Conservation (phyloP, 2,329 filamentous ascomycete genomes). For the Ilyonectria mors-panacis region DNA sequence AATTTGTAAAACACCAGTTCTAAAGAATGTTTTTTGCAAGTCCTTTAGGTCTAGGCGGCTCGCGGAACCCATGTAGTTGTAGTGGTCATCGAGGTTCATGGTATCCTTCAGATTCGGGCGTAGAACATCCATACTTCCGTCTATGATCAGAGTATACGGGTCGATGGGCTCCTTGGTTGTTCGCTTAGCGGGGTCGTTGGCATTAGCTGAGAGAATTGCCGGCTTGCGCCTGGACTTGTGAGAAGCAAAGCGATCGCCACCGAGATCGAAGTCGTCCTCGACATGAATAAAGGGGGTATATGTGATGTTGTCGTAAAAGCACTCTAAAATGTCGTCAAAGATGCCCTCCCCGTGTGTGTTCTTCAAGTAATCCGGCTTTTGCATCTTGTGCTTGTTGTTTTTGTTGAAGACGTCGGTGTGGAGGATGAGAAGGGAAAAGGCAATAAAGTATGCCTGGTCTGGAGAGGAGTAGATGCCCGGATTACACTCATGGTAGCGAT, state of each 20-base stretch:
- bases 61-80: constrained; percentile 86
- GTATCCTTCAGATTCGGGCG: constrained; percentile 92
- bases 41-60: constrained; percentile 83
- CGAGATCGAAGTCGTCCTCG: constrained; percentile 89
- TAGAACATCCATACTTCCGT: constrained; percentile 86
- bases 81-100: constrained; percentile 92
- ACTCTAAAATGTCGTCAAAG: constrained; percentile 93
- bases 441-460: constrained; percentile 98
- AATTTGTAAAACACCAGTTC: constrained; percentile 93
- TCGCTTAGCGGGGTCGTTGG: constrained; percentile 67
- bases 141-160: constrained; percentile 94
- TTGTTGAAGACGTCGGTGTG: constrained; percentile 99
- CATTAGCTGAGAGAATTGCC: constrained; percentile 74
- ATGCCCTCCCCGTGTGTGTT: constrained; percentile 94
- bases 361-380: constrained; percentile 93
- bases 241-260: constrained; percentile 79
- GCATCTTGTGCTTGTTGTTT: constrained; percentile 99
- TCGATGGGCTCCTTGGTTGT: constrained; percentile 88
- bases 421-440: constrained; percentile 95
- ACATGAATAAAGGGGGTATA: constrained; percentile 99
- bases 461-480: constrained; percentile 92
- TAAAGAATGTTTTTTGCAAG: constrained; percentile 90
- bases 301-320: constrained; percentile 98
- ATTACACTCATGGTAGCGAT: constrained; percentile 98
- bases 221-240: constrained; percentile 81